Evolutionary conservation across 2,329 filamentous ascomycete genomes (phyloP).

Genomic region (Colletotrichum paranaense): DNA sequence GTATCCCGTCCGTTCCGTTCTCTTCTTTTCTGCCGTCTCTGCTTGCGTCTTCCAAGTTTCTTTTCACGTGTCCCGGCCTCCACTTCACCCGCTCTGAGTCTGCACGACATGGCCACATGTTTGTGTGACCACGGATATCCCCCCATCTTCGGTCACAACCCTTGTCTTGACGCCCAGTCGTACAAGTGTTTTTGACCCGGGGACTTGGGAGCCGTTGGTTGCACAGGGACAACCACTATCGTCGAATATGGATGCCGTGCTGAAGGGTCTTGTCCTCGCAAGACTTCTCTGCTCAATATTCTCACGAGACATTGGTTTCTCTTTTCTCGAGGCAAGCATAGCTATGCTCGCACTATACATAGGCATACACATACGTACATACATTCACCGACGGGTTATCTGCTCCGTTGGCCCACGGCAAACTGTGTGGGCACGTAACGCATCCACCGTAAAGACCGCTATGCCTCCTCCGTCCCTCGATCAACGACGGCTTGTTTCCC

Average conservation of each 20-base stretch:
- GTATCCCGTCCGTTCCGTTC: not conserved
- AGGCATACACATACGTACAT: not conserved
- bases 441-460: not conserved
- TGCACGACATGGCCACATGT: not conserved
- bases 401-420: not conserved
- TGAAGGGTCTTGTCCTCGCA: not conserved
- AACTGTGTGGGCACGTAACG: not conserved
- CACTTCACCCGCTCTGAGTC: not conserved
- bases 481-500: not conserved
- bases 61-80: not conserved
- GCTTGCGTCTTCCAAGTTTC: not conserved
- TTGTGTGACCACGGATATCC: not conserved
- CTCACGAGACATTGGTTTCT: not conserved
- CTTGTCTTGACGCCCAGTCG: not conserved
- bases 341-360: not conserved
- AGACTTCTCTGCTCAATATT: not conserved
- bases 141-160: not conserved
- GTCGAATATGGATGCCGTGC: not conserved
- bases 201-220: not conserved
- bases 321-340: not conserved
- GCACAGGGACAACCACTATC: not conserved
- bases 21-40: not conserved
- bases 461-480: conserved; percentile 8
- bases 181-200: not conserved
- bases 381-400: not conserved